Base-by-base conservation (phyloP, 1,139 yeast genomes). In the Taphrina betulina region DNA sequence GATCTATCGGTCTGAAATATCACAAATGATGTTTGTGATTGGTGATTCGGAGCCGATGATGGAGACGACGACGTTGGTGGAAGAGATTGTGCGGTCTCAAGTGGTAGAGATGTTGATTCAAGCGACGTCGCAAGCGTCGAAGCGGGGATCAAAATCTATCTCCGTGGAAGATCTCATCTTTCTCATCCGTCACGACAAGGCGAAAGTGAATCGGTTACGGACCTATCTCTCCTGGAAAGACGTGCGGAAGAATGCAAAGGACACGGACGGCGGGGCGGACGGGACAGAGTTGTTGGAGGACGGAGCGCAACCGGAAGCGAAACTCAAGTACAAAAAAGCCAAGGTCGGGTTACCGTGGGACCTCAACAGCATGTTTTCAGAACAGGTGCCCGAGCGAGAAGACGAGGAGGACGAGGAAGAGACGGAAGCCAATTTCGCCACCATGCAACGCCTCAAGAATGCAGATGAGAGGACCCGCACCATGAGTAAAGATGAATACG, bases 171-270 rank as follows among this genome's bases (percentile, higher is more conserved):
- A 92, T 68, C 84, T 92, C 35, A 92, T 92, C 40, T 92, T 90
- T 64, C 73, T 92, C 50, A 92, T 94, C 60, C 78, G 98, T 45
- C 96, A 89, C 67, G 98, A 92, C 65, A 85, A 81, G 65, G 97
- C 97, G 34, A 92, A 94, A 66, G 98, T 92, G 8, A 88, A 88
- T 65, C 76, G 98, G 58, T 74, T 92, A 53, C 76, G 95, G 63
- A 90, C 96, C 0, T 92, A 94, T 65, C 72, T 92, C 34, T 85
- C 95, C 1, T 92, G 99, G 99, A 92, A 92, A 65, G 99, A 94
- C 68, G 92, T 94, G 48, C 81, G 99, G 57, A 94, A 94, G 68
- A 92, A 92, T 70, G 97, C 98, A 12, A 87, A 87, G 65, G 98
- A 92, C 63, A 95, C 90, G 69, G 98, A 90, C 64, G 81, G 81